Conservation (phyloP, 805 yeast genomes). For the Kazachstania psychrophila region DNA sequence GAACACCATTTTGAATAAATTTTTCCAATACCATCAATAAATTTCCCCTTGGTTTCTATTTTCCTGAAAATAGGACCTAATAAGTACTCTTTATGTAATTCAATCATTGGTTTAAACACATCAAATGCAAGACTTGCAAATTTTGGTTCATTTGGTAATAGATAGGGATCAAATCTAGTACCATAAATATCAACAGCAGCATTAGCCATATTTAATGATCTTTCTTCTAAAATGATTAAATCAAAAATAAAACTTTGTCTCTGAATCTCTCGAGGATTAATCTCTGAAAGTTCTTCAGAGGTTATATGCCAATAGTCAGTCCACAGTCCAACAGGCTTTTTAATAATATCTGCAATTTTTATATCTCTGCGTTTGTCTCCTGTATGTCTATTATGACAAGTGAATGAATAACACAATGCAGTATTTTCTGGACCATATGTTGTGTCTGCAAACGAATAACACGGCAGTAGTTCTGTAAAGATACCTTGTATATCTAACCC, state of each 20-base stretch:
- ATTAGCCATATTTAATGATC: conserved; percentile 56
- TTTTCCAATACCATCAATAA: conserved; percentile 53
- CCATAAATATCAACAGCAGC: conserved; percentile 56
- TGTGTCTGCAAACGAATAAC: conserved; percentile 25
- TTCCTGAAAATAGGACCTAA: conserved; percentile 51
- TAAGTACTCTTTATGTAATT: conserved; percentile 44
- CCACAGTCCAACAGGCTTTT: conserved; percentile 44
- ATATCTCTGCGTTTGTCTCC: conserved; percentile 17
- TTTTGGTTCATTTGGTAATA: conserved; percentile 42
- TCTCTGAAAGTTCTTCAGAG: conserved; percentile 42
- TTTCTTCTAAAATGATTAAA: conserved; percentile 59
- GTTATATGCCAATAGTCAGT: conserved; percentile 56
- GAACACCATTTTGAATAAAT: conserved; percentile 57
- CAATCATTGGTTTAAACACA: conserved; percentile 47
- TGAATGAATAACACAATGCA: conserved; percentile 39
- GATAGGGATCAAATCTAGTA: conserved; percentile 32
- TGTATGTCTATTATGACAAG: conserved; percentile 14
- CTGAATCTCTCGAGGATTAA: conserved; percentile 45
- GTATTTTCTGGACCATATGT: conserved; percentile 38
- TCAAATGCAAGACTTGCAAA: conserved; percentile 52
- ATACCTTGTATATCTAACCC: conserved; percentile 31
- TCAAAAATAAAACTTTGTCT: conserved; percentile 72
- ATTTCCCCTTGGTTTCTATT: conserved; percentile 55
- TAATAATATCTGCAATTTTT: conserved; percentile 29
- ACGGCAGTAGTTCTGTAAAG: conserved; percentile 29